These are phyloP conservation scores for Novymonas esmeraldas DNA, from an alignment of 208 protist genomes.

Conservation along the genomic window DNA sequence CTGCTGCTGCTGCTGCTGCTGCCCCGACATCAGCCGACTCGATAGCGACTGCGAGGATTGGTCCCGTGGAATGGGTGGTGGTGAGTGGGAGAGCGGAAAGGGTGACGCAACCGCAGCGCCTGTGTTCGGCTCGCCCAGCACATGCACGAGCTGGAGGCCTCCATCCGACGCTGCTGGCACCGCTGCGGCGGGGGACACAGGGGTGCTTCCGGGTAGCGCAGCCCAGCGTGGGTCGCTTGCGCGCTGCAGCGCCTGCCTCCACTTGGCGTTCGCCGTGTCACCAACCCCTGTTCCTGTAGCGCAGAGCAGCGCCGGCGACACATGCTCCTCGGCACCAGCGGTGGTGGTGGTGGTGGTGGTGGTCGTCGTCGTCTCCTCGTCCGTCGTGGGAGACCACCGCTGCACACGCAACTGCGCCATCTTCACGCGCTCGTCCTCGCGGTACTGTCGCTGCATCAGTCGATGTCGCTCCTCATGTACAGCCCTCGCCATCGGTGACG, in stretches of 20 bases:
- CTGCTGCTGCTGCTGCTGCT: too few species aligned
- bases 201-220: not conserved
- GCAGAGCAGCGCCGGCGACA: not conserved
- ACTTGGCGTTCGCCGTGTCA: constrained; percentile 18
- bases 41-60: too few species aligned
- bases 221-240: constrained; percentile 9
- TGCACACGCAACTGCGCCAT: constrained; percentile 15
- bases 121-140: not conserved
- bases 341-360: too few species aligned
- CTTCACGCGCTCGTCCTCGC: constrained; percentile 21
- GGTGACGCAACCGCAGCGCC: not conserved
- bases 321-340: not conserved
- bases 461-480: constrained; percentile 14
- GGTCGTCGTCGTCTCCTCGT: constrained; percentile 2
- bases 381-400: not conserved
- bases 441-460: constrained; percentile 19
- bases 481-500: not conserved
- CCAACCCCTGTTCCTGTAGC: not conserved
- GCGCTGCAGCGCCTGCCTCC: constrained; percentile 22
- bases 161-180: not conserved
- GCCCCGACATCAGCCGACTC: too few species aligned
- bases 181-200: not conserved
- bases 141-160: not conserved
- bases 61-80: not conserved
- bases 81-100: not conserved